phyloP scores from a whole-genome alignment of 169 alveolate genomes.

The Cryptosporidium sp. region DNA sequence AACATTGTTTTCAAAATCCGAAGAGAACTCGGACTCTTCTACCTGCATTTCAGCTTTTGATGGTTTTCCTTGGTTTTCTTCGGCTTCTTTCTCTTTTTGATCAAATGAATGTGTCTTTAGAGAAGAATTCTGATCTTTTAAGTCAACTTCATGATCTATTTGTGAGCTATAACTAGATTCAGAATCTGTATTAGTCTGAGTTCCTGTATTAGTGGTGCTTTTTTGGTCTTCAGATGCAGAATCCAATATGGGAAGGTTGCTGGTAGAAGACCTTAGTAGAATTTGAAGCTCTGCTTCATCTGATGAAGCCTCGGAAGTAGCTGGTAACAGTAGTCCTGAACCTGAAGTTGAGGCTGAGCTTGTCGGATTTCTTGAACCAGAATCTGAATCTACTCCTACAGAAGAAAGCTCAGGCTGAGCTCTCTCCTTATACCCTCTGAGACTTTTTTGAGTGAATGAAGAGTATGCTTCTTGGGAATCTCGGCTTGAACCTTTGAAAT shows the following conservation, averaged over 20 bases:
- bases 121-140: not conserved
- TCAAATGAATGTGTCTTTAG: no score
- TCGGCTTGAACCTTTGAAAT: no score
- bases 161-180: not conserved
- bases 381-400: not conserved
- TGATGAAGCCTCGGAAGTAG: not conserved
- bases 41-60: not conserved
- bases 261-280: not conserved
- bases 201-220: not conserved
- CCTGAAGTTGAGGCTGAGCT: not conserved
- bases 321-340: not conserved
- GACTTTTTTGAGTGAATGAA: not conserved
- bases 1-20: not conserved
- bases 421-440: not conserved
- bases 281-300: not conserved
- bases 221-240: not conserved
- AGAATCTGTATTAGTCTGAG: not conserved
- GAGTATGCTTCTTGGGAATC: not conserved
- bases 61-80: not conserved
- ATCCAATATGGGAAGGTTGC: not conserved
- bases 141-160: not conserved
- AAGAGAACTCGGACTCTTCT: conserved; percentile 8
- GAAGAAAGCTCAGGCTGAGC: not conserved
- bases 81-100: not conserved
- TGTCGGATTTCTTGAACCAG: not conserved